Conservation (phyloP, 495 filamentous ascomycete genomes). For the Ascobolus immersus region DNA sequence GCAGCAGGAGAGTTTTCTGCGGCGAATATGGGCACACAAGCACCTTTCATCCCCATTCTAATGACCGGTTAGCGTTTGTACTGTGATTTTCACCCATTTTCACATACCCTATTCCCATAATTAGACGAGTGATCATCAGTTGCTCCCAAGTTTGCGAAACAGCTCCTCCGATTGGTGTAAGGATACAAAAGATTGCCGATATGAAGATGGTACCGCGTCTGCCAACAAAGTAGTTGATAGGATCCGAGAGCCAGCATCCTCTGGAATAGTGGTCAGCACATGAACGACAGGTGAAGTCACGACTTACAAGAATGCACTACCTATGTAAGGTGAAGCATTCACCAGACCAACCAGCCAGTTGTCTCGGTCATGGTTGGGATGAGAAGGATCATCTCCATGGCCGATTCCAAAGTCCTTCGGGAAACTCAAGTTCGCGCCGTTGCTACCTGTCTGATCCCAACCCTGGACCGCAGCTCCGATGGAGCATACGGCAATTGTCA, state of each 20-base stretch:
- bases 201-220: conserved; percentile 44
- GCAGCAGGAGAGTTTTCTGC: conserved; percentile 50
- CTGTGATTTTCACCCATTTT: conserved; percentile 24
- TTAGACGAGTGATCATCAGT: conserved; percentile 33
- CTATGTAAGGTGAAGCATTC: too few relatives aligned
- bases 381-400: neutral
- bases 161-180: conserved; percentile 38
- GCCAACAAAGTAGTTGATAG: conserved; percentile 38
- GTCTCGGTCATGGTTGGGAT: conserved; percentile 3
- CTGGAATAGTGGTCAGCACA: conserved; percentile 22
- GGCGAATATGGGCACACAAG: conserved; percentile 42
- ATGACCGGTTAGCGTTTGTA: neutral
- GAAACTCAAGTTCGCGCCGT: conserved; percentile 50
- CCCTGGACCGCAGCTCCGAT: conserved; percentile 54
- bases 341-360: too few relatives aligned
- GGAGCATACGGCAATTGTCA: conserved; percentile 42
- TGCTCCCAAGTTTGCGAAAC: conserved; percentile 36
- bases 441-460: conserved; percentile 49
- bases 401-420: too few relatives aligned
- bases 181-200: too few relatives aligned
- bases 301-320: too few relatives aligned
- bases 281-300: too few relatives aligned
- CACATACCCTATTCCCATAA: conserved; percentile 54
- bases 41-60: conserved; percentile 18
- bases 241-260: conserved; percentile 46